A percentile compares a stretch with the other conserved stretches of the same genome.
Evolutionary conservation across 495 filamentous ascomycete species (phyloP).

Genomic region (Platismatia glauca): DNA sequence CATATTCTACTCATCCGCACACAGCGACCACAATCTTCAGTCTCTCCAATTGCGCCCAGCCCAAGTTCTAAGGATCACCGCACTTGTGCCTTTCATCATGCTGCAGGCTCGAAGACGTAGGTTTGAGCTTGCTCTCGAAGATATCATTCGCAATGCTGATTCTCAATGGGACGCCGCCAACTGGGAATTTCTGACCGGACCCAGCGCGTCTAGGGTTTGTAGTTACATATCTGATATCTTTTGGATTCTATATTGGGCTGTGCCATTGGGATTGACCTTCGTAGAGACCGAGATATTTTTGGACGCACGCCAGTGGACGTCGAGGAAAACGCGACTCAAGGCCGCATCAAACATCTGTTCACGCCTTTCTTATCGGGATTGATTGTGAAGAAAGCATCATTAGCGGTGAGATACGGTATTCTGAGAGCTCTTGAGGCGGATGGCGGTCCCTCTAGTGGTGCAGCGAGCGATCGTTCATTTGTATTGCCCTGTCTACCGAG

Average conservation of each 20-base stretch:
- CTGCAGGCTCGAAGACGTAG: constrained; percentile 24
- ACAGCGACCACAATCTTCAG: neutral
- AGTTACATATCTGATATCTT: neutral
- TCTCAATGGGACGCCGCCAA: constrained; percentile 32
- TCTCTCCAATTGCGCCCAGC: neutral
- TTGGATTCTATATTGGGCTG: neutral
- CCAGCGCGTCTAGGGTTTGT: constrained; percentile 1
- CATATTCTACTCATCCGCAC: neutral
- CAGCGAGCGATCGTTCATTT: constrained; percentile 19
- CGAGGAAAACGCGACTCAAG: constrained; percentile 29
- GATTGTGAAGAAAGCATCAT: constrained; percentile 31
- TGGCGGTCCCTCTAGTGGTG: neutral
- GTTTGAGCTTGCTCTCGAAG: constrained; percentile 26
- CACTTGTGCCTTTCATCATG: constrained; percentile 23
- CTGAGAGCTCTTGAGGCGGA: constrained; percentile 22
- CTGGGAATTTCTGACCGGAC: constrained; percentile 25
- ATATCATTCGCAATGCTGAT: constrained; percentile 34
- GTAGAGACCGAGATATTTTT: constrained; percentile 23
- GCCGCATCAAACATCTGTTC: constrained; percentile 29
- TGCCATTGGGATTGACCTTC: constrained; percentile 13
- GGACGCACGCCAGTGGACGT: constrained; percentile 29
- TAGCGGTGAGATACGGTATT: constrained; percentile 29
- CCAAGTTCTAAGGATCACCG: constrained; percentile 13
- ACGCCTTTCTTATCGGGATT: constrained; percentile 15
- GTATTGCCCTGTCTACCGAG: constrained; percentile 24